These are phyloP conservation scores for Nissolia schottii DNA, from an alignment of 306 rosid species.

Conservation along the genomic window DNA sequence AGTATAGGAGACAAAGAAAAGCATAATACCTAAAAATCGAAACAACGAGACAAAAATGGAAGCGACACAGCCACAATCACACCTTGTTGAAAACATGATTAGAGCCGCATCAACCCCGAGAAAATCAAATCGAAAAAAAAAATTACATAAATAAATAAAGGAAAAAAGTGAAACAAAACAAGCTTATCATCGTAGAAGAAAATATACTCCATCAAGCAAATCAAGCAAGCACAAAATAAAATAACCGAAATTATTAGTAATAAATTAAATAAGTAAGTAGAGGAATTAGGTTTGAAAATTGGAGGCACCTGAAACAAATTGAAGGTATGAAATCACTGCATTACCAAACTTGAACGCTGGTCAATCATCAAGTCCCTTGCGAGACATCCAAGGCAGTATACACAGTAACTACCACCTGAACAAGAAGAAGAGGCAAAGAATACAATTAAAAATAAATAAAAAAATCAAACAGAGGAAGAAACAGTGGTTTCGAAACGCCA, in stretches of 20 bases:
- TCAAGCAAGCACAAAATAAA: neutral
- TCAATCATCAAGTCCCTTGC: neutral
- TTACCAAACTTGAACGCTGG: neutral
- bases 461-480: neutral
- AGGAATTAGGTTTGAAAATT: neutral
- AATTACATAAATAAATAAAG: neutral
- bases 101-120: neutral
- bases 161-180: neutral
- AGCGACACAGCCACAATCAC: neutral
- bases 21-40: slow-evolving; percentile 11
- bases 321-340: neutral
- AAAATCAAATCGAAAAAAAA: neutral
- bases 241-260: neutral
- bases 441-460: neutral
- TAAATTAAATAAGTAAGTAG: neutral
- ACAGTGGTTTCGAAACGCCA: neutral
- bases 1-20: neutral
- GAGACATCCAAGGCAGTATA: neutral
- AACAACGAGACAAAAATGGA: slow-evolving; percentile 13
- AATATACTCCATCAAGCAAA: neutral
- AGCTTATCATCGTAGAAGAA: neutral
- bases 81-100: neutral
- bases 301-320: neutral
- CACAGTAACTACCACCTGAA: neutral
- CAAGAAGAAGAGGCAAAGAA: neutral